phyloP scores from a whole-genome alignment of 257 asterid species.

The Solanum acaule region DNA sequence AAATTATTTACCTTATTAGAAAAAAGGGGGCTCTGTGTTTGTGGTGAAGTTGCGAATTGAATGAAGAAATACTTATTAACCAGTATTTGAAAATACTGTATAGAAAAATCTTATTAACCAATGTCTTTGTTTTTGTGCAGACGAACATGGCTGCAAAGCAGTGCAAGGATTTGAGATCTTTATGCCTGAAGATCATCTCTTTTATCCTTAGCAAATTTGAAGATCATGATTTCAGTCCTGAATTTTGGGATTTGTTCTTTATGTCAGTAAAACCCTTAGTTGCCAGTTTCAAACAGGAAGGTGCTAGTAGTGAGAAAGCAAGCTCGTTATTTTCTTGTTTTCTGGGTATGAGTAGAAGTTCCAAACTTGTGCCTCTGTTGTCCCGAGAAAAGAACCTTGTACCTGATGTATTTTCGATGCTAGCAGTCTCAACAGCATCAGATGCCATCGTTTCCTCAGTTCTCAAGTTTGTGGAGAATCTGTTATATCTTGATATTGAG shows the following conservation, averaged over 20 bases:
- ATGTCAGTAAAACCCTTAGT: conserved; percentile 52
- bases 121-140: conserved; percentile 36
- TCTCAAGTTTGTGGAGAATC: conserved; percentile 68
- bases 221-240: conserved; percentile 52
- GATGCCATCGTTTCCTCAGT: conserved; percentile 52
- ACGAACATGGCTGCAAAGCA: conserved; percentile 48
- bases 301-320: conserved; percentile 75
- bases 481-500: conserved; percentile 66
- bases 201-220: conserved; percentile 49
- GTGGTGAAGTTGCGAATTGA: not conserved
- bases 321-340: conserved; percentile 86
- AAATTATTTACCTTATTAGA: not conserved
- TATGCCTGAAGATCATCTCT: conserved; percentile 69
- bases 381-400: conserved; percentile 57
- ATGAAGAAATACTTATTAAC: not conserved
- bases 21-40: not conserved
- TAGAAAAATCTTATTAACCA: not conserved
- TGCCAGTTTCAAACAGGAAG: conserved; percentile 68
- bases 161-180: conserved; percentile 75
- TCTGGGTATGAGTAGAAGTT: conserved; percentile 87
- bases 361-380: conserved; percentile 57
- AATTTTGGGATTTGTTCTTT: conserved; percentile 78
- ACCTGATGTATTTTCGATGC: conserved; percentile 72
- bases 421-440: conserved; percentile 62
- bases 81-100: not conserved